Conservation (phyloP, 768 basidiomycete species). For the Trametes punicea region DNA sequence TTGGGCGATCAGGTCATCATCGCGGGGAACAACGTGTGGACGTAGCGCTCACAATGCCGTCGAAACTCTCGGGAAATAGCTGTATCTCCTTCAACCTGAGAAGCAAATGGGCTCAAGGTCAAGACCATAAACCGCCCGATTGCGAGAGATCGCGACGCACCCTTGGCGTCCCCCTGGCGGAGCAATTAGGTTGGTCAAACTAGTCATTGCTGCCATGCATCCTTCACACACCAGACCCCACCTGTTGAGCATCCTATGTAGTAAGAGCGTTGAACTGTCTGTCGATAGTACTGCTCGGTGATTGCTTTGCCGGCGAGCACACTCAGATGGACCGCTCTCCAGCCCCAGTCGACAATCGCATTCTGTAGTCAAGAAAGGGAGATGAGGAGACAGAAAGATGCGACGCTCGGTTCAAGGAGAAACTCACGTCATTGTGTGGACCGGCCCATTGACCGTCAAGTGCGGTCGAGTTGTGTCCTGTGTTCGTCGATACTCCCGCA, state of each 20-base stretch:
- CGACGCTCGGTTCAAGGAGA: background rate
- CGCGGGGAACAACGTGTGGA: too few relatives aligned
- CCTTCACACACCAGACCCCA: too few relatives aligned
- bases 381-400: background rate
- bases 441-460: constrained; percentile 18
- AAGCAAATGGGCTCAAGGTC: background rate
- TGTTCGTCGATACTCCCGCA: constrained; percentile 24
- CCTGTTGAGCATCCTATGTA: constrained; percentile 31
- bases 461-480: constrained; percentile 11
- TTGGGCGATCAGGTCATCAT: background rate
- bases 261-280: constrained; percentile 21
- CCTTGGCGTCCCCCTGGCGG: constrained; percentile 27
- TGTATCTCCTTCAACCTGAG: constrained; percentile 21
- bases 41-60: constrained; percentile 24
- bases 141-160: background rate
- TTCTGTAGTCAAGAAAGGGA: constrained; percentile 7
- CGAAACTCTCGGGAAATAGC: constrained; percentile 31
- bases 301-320: constrained; percentile 27
- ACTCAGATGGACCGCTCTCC: constrained; percentile 26
- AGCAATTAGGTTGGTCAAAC: too few relatives aligned
- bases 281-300: constrained; percentile 26
- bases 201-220: too few relatives aligned
- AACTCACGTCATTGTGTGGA: constrained; percentile 18
- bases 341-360: constrained; percentile 28
- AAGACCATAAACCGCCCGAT: too few relatives aligned